Percentiles rank a stretch among this genome's conserved stretches.
Conservation (phyloP, 176 grass and related monocot genomes). For the Cenchrus fungigraminus region DNA sequence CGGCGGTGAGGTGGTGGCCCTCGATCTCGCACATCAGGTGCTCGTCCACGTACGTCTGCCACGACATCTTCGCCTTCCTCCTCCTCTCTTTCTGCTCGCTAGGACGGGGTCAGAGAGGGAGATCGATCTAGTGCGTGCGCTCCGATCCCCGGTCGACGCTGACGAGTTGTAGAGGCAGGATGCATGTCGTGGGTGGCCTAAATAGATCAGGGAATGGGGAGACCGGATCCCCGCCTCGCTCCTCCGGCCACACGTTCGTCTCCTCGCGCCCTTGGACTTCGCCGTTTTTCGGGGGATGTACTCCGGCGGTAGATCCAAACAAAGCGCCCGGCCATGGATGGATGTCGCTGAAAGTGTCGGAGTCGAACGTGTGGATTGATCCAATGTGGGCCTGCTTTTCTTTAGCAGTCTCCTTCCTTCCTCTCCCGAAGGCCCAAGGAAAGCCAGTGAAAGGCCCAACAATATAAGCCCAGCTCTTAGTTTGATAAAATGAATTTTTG, state of each 20-base stretch:
- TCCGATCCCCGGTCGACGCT: background rate
- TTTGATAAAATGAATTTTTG: too few species aligned
- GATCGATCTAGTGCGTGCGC: background rate
- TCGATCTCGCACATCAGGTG: slow-evolving; percentile 79
- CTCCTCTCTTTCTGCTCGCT: background rate
- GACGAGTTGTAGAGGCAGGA: background rate
- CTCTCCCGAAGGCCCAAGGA: too few species aligned
- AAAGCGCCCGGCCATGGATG: background rate
- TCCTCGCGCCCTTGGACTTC: slow-evolving; percentile 23
- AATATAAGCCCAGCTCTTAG: too few species aligned
- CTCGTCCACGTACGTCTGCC: slow-evolving; percentile 79
- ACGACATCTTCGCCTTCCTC: slow-evolving; percentile 59
- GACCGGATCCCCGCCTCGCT: slow-evolving; percentile 24
- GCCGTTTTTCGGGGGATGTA: slow-evolving; percentile 5
- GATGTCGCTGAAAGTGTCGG: background rate
- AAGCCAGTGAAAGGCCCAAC: too few species aligned
- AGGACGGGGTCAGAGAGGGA: background rate
- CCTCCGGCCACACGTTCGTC: slow-evolving; percentile 38
- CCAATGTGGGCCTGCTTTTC: too few species aligned
- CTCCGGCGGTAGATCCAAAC: background rate
- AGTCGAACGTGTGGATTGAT: too few species aligned
- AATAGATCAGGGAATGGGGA: slow-evolving; percentile 1
- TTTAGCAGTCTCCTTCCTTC: too few species aligned
- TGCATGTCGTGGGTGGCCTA: background rate
- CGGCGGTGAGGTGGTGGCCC: slow-evolving; percentile 61